Evolutionary conservation across 345 rosid species (phyloP), one percentile per base, ranked within the genome.

Genomic region (Sonneratia alba): DNA sequence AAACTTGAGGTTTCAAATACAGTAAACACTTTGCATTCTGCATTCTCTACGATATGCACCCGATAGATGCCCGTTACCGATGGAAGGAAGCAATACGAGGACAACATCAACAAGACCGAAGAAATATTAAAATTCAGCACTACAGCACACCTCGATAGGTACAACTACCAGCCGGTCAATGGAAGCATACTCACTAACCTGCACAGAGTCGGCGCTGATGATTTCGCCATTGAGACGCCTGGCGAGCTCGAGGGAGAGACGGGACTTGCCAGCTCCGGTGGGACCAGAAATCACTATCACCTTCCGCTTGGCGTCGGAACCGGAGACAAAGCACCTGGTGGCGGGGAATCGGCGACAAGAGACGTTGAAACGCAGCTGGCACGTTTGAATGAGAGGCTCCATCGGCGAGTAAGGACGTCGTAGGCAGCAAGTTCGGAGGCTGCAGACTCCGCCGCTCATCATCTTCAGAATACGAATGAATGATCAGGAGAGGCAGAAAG

Each of bases 141-240:
- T 47, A 27, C 51, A 14, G 51, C 51, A 11, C n/a, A 16, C n/a
- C 57, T 53, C 57, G 22, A 53, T 3, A 6, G n/a, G 59, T 21
- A 53, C 24, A 19, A 16, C 4, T 16, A 18, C 18, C 22, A 5
- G n/a, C 22, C 51, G 42, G 49, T 15, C 43, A 47, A 66, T 27
- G 34, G 56, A 36, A 66, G 18, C 36, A 7, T 6, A 51, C 19
- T 21, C 40, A 45, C 21, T 57, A 6, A 91, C 97, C 97, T 91
- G 97, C 71, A 94, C 96, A 56, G 98, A 94, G 83, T 94, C 97
- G 47, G 97, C 98, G 80, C 97, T 94, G 79, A 91, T 84, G 83
- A 94, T 94, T 87, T 94, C 95, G 16, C 97, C 98, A 72, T 86
- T 85, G 71, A 94, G 91, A 34, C 87, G 90, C 87, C 79, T 91